These are phyloP conservation scores for Tuber calosporum DNA, from an alignment of 495 filamentous ascomycete species.

Conservation along the genomic window DNA sequence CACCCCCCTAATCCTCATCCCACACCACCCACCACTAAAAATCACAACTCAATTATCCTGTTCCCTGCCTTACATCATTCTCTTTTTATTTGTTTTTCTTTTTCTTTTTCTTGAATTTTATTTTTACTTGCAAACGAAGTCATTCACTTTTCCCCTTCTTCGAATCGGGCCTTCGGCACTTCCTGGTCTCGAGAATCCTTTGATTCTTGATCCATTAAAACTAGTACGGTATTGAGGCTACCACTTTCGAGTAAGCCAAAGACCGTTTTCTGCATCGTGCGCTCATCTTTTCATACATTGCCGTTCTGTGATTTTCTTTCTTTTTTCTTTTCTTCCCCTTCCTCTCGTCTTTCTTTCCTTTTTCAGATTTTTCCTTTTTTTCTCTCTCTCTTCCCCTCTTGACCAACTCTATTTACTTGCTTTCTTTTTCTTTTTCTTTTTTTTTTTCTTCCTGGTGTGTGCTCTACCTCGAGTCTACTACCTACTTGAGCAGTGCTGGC, in stretches of 20 bases:
- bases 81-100: slow-evolving; percentile 21
- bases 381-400: not conserved
- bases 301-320: slow-evolving; percentile 16
- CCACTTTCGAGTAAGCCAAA: slow-evolving; percentile 19
- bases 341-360: slow-evolving; percentile 16
- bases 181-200: slow-evolving; percentile 10
- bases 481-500: slow-evolving; percentile 27
- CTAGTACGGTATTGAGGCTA: slow-evolving; percentile 10
- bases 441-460: slow-evolving; percentile 12
- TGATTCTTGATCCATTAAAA: slow-evolving; percentile 2
- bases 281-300: slow-evolving; percentile 19
- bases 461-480: slow-evolving; percentile 29
- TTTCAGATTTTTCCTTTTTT: slow-evolving; percentile 4
- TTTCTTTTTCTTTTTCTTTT: slow-evolving; percentile 7
- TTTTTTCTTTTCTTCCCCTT: slow-evolving; percentile 13
- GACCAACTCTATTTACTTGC: slow-evolving; percentile 2
- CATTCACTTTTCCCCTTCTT: slow-evolving; percentile 33
- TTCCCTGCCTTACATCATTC: slow-evolving; percentile 36
- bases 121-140: slow-evolving; percentile 30
- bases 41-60: slow-evolving; percentile 21
- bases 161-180: slow-evolving; percentile 34
- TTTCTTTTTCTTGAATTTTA: slow-evolving; percentile 25
- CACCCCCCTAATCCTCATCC: slow-evolving; percentile 1
- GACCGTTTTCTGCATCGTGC: slow-evolving; percentile 34
- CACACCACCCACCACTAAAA: not conserved